These are phyloP conservation scores for Cucurbita moschata DNA, from an alignment of 306 rosid genomes.

Conservation along the genomic window DNA sequence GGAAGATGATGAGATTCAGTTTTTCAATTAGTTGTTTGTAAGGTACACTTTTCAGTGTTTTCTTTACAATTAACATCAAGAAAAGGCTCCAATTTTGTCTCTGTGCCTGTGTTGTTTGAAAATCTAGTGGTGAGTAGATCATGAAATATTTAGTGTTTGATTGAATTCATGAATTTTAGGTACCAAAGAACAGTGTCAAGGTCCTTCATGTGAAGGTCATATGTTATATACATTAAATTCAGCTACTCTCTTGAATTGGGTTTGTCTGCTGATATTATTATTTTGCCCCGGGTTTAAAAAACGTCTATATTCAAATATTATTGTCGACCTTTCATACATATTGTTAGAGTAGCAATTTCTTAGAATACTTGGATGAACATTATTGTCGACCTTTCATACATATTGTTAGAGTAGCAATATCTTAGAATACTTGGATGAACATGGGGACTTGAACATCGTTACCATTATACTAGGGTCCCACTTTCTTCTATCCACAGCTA, in stretches of 20 bases:
- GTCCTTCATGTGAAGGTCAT: not conserved
- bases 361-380: too few species aligned
- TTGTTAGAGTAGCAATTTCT: too few species aligned
- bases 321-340: too few species aligned
- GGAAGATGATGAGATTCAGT: constrained; percentile 43
- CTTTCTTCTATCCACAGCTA: too few species aligned
- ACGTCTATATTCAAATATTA: too few species aligned
- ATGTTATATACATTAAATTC: not conserved
- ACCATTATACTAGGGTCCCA: too few species aligned
- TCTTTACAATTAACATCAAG: not conserved
- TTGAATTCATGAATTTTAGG: not conserved
- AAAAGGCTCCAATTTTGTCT: not conserved
- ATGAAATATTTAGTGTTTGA: not conserved
- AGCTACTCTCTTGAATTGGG: not conserved
- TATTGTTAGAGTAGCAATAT: too few species aligned
- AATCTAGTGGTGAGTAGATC: not conserved
- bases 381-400: too few species aligned
- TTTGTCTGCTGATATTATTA: not conserved
- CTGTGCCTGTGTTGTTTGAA: not conserved
- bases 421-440: too few species aligned
- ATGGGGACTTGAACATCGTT: too few species aligned
- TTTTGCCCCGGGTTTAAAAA: too few species aligned
- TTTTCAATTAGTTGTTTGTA: not conserved
- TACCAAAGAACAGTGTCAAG: not conserved
- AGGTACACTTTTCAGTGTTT: not conserved